Evolutionary conservation across 441 rosid genomes (phyloP).

Genomic region (Arabidopsis lyrata): DNA sequence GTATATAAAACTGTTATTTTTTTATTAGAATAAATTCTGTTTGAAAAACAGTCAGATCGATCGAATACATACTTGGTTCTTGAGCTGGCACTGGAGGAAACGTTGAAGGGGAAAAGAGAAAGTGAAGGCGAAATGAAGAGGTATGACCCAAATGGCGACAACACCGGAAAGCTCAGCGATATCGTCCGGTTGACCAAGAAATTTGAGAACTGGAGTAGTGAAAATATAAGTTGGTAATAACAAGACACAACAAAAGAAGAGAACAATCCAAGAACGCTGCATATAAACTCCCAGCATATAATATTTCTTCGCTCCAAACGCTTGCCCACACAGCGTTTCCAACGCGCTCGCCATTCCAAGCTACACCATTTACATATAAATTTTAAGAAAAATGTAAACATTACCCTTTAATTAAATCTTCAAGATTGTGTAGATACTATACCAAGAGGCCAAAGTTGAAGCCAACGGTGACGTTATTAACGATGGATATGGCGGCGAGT

Average conservation of each 20-base stretch:
- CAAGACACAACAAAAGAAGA: constrained; percentile 66
- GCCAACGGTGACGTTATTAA: constrained; percentile 72
- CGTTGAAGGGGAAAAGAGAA: constrained; percentile 74
- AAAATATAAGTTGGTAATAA: constrained; percentile 72
- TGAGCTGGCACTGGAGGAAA: constrained; percentile 80
- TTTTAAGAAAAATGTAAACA: neutral
- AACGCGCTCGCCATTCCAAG: constrained; percentile 92
- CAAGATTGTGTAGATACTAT: constrained; percentile 36
- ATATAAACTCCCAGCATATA: constrained; percentile 81
- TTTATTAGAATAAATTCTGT: neutral
- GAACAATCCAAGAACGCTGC: constrained; percentile 88
- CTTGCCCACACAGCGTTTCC: constrained; percentile 91
- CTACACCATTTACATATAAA: constrained; percentile 39
- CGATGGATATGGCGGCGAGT: constrained; percentile 80
- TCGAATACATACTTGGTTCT: constrained; percentile 45
- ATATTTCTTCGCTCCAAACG: constrained; percentile 83
- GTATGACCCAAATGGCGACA: constrained; percentile 57
- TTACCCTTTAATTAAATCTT: neutral
- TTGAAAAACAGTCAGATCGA: constrained; percentile 6
- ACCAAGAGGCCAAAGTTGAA: constrained; percentile 88
- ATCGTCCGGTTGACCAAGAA: constrained; percentile 73
- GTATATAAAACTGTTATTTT: neutral
- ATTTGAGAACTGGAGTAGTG: constrained; percentile 63
- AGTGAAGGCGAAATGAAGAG: constrained; percentile 82
- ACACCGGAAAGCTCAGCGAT: constrained; percentile 69